Evolutionary conservation across 345 rosid genomes (phyloP).

Genomic region (Populus nigra): DNA sequence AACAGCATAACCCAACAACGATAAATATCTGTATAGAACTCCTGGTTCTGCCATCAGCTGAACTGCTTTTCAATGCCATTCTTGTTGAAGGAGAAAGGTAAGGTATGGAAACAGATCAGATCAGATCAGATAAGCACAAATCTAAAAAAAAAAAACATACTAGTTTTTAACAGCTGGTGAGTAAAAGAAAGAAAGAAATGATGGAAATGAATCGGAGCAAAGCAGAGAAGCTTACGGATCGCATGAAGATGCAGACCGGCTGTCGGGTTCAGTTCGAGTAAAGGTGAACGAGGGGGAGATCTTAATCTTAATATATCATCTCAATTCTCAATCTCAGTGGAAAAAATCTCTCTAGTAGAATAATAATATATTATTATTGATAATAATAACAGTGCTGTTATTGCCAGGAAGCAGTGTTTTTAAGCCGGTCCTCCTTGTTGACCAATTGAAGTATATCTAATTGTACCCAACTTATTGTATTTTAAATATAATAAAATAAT

Average conservation of each 20-base stretch:
- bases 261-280: too few species aligned
- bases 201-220: not conserved
- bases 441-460: too few species aligned
- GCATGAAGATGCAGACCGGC: not conserved
- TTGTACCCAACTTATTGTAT: too few species aligned
- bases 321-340: not conserved
- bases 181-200: not conserved
- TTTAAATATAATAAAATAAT: too few species aligned
- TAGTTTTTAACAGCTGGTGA: too few species aligned
- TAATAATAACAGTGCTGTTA: too few species aligned
- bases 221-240: not conserved
- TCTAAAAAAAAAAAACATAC: not conserved
- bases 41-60: slow-evolving; percentile 77
- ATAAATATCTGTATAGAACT: slow-evolving; percentile 83
- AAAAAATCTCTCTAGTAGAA: not conserved
- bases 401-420: too few species aligned
- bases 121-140: not conserved
- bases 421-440: too few species aligned
- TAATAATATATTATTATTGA: too few species aligned
- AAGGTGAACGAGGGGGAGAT: not conserved
- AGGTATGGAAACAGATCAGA: not conserved
- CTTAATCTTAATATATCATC: not conserved
- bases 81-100: not conserved
- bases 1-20: slow-evolving; percentile 77
- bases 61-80: slow-evolving; percentile 75